Percentiles rank a stretch among this genome's conserved stretches.
phyloP scores from a whole-genome alignment of 176 grass and related monocot species.

The bread wheat (Triticum aestivum) region IWGSC_CS_RefSeq_v2.1 NC_057808.1:278207993-278208492 shows the following conservation, averaged over 20 bases:
- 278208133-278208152: background rate
- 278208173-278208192: conserved; percentile 17
- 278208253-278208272: background rate
- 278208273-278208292: conserved; percentile 12
- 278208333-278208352: background rate
- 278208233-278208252: background rate
- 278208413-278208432: background rate
- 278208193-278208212: conserved; percentile 20
- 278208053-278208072: background rate
- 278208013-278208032: background rate
- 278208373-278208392: background rate
- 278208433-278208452: conserved; percentile 1
- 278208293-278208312: conserved; percentile 8
- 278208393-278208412: background rate
- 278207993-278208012: background rate
- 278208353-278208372: background rate
- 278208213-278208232: conserved; percentile 2
- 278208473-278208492: conserved; percentile 4
- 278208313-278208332: background rate
- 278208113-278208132: background rate
- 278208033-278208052: background rate
- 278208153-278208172: background rate
- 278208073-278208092: conserved; percentile 1
- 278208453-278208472: conserved; percentile 5
- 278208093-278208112: background rate